Conservation (phyloP, 1,284 basidiomycete species). For the Puccinia brachypodii region DNA sequence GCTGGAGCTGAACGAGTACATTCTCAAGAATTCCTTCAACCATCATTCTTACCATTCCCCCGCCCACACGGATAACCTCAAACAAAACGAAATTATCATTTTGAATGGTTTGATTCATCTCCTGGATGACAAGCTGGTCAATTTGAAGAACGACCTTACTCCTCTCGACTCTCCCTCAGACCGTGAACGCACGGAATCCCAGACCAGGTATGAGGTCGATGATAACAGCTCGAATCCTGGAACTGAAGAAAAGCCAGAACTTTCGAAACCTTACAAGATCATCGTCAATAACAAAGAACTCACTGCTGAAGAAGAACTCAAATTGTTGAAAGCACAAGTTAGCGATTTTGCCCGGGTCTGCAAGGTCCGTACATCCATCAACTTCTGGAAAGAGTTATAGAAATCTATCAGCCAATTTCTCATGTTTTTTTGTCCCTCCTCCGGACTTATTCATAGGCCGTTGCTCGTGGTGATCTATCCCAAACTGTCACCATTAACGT, state of each 20-base stretch:
- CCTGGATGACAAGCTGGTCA: slow-evolving; percentile 38
- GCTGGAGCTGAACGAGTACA: slow-evolving; percentile 38
- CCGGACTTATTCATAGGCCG: no score
- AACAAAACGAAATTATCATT: slow-evolving; percentile 40
- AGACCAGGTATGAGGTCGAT: background rate
- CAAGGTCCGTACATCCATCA: slow-evolving; percentile 66
- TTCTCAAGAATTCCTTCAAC: slow-evolving; percentile 32
- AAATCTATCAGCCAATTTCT: no score
- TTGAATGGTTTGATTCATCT: slow-evolving; percentile 42
- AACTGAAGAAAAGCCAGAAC: background rate
- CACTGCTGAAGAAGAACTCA: slow-evolving; percentile 72
- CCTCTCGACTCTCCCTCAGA: background rate
- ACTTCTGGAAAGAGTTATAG: no score
- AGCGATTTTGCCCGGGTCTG: slow-evolving; percentile 89
- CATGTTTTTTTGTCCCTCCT: background rate
- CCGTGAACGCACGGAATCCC: background rate
- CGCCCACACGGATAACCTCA: background rate
- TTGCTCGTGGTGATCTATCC: slow-evolving; percentile 86
- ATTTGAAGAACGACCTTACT: background rate
- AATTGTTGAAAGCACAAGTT: slow-evolving; percentile 80
- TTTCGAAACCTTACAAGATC: slow-evolving; percentile 2
- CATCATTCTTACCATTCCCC: slow-evolving; percentile 12
- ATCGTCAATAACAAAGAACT: slow-evolving; percentile 56
- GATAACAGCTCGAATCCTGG: no score
- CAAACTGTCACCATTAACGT: slow-evolving; percentile 97